Evolutionary conservation across 805 yeast genomes (phyloP).

Genomic region (Candida ascalaphidarum): DNA sequence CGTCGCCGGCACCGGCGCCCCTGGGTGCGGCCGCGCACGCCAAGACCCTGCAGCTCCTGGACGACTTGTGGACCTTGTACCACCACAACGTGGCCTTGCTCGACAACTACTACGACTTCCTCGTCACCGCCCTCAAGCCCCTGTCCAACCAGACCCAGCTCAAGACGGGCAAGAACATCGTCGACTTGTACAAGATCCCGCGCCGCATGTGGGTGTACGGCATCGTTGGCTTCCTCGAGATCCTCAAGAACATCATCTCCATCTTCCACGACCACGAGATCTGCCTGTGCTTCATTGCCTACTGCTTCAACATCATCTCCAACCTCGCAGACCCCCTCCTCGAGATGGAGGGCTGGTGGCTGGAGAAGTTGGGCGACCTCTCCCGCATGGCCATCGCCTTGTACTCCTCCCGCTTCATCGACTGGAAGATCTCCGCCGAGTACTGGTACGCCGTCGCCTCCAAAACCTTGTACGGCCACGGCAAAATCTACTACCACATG

Average conservation of each 20-base stretch:
- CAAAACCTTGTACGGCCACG: constrained; percentile 72
- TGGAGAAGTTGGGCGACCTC: constrained; percentile 77
- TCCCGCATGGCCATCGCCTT: constrained; percentile 84
- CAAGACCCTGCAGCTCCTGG: constrained; percentile 40
- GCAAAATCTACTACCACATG: constrained; percentile 80
- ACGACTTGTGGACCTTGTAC: constrained; percentile 65
- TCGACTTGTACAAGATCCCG: constrained; percentile 69
- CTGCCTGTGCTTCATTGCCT: constrained; percentile 64
- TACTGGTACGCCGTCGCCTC: constrained; percentile 75
- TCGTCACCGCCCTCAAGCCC: constrained; percentile 64
- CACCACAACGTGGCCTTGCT: constrained; percentile 57
- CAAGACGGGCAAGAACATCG: constrained; percentile 69
- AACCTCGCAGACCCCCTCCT: constrained; percentile 46
- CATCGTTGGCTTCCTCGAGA: constrained; percentile 71
- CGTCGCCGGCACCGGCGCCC: constrained; percentile 6
- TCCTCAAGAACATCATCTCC: constrained; percentile 63
- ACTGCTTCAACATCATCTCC: constrained; percentile 56
- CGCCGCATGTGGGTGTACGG: constrained; percentile 84
- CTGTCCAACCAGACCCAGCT: constrained; percentile 40
- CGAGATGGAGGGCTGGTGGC: constrained; percentile 69
- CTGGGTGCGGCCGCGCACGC: constrained; percentile 11
- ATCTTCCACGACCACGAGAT: constrained; percentile 73
- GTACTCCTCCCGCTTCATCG: constrained; percentile 70
- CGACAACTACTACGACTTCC: constrained; percentile 65
- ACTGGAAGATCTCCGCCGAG: constrained; percentile 79